Evolutionary conservation across 2,329 filamentous ascomycete genomes (phyloP).

Genomic region (Talaromyces amestolkiae): DNA sequence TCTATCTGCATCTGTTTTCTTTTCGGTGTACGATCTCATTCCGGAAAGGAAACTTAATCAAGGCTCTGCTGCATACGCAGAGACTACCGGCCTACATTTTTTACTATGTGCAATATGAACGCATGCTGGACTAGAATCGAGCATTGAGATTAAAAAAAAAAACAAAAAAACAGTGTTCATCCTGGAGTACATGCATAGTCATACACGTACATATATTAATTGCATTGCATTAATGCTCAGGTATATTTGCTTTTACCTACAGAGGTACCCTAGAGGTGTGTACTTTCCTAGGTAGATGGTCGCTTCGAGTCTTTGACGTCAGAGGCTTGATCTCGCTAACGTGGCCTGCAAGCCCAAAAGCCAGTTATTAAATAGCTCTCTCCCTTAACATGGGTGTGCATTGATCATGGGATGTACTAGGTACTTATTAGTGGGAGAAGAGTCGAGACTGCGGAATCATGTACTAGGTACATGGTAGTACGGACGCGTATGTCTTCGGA

Average conservation of each 20-base stretch:
- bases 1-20: not conserved
- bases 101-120: too few species aligned
- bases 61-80: not conserved
- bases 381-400: not conserved
- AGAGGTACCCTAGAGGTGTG: not conserved
- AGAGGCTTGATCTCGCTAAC: constrained; percentile 9
- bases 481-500: not conserved
- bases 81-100: not conserved
- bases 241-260: not conserved
- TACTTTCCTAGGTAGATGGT: not conserved
- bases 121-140: not conserved
- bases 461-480: not conserved
- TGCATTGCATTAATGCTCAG: not conserved
- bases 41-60: not conserved
- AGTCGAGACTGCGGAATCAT: not conserved
- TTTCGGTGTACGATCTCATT: not conserved
- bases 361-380: not conserved
- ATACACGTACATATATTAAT: not conserved
- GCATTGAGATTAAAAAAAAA: not conserved
- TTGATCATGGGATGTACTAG: not conserved
- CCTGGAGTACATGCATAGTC: not conserved
- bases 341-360: not conserved
- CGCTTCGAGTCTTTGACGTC: not conserved
- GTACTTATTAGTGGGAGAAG: not conserved
- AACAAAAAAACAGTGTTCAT: not conserved